Evolutionary conservation across 2,329 filamentous ascomycete genomes (phyloP).

Genomic region (Simplicillium aogashimaense): DNA sequence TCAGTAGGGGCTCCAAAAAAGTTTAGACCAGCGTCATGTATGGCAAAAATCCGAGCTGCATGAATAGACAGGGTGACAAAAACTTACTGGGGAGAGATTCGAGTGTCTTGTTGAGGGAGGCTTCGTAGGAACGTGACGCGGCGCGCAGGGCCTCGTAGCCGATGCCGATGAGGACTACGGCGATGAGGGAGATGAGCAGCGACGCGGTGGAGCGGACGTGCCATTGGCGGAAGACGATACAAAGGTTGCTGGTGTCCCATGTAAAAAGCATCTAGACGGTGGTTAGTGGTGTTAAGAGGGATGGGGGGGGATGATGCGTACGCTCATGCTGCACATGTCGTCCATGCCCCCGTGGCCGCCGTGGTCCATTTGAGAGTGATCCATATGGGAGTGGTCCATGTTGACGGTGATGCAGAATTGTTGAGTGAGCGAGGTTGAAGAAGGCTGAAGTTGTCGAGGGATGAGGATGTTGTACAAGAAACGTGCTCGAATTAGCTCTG

Average conservation of each 20-base stretch:
- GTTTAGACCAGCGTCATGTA: neutral
- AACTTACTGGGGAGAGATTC: constrained; percentile 44
- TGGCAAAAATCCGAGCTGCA: too few species aligned
- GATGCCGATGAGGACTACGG: constrained; percentile 73
- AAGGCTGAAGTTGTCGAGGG: neutral
- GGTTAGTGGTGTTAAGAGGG: neutral
- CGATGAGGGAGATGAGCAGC: constrained; percentile 73
- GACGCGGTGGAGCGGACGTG: constrained; percentile 65
- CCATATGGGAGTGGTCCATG: constrained; percentile 35
- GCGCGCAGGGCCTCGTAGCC: constrained; percentile 87
- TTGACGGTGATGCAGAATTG: constrained; percentile 6
- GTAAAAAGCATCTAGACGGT: constrained; percentile 83
- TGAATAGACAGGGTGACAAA: neutral
- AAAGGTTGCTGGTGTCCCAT: constrained; percentile 87
- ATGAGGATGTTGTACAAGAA: constrained; percentile 1
- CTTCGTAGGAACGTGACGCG: constrained; percentile 67
- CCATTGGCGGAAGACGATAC: constrained; percentile 92
- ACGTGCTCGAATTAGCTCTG: too few species aligned
- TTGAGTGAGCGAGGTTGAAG: neutral
- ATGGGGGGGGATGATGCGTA: constrained; percentile 30
- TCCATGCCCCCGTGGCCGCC: constrained; percentile 44
- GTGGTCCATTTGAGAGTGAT: constrained; percentile 31
- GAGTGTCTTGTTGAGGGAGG: constrained; percentile 34
- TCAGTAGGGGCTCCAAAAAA: constrained; percentile 46
- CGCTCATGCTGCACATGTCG: constrained; percentile 82